Conservation (phyloP, 169 alveolate genomes). For the Eimeria praecox region DNA sequence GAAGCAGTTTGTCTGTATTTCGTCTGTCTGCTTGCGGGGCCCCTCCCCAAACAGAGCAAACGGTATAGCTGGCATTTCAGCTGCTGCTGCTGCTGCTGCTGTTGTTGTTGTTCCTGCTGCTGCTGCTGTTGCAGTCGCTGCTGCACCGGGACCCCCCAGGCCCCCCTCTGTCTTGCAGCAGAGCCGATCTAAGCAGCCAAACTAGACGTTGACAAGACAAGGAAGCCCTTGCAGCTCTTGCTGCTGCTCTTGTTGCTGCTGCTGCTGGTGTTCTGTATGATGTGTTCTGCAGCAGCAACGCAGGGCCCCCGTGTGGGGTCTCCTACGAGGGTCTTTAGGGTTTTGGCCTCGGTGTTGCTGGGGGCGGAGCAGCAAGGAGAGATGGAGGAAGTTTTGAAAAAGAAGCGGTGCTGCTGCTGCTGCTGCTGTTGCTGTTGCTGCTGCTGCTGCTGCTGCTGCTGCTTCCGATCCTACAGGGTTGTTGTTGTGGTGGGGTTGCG, state of each 20-base stretch:
- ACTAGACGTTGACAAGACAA: neutral
- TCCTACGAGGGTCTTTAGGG: neutral
- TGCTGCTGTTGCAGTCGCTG: slow-evolving; percentile 12
- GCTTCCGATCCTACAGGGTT: neutral
- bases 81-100: slow-evolving; percentile 50
- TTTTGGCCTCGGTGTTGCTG: neutral
- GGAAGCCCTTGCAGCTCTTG: neutral
- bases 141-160: neutral
- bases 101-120: slow-evolving; percentile 17
- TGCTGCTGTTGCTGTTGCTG: neutral
- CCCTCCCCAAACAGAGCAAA: slow-evolving; percentile 33
- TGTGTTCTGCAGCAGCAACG: neutral
- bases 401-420: neutral
- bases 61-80: slow-evolving; percentile 42
- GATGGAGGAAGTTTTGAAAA: neutral
- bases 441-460: neutral
- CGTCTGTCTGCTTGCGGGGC: slow-evolving; percentile 7
- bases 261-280: neutral
- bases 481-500: slow-evolving; percentile 19
- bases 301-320: slow-evolving; percentile 17
- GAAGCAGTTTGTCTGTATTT: slow-evolving; percentile 44
- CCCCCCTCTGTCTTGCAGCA: neutral
- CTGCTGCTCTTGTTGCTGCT: neutral
- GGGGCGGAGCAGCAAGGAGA: neutral
- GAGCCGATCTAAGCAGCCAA: neutral